phyloP scores from a whole-genome alignment of 306 rosid species.

The Datisca glomerata region DNA sequence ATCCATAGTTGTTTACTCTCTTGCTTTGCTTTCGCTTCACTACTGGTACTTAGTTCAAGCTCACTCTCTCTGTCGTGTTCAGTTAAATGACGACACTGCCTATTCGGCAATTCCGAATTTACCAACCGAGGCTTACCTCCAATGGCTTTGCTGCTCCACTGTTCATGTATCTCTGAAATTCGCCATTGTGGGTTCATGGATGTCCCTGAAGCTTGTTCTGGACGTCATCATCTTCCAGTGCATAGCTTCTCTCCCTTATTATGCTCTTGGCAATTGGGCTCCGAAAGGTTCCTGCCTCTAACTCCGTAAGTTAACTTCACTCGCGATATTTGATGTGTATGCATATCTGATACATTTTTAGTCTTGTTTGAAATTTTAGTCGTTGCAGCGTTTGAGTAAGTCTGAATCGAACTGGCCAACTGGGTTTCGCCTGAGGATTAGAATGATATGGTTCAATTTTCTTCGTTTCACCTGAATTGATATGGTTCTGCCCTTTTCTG shows the following conservation, averaged over 20 bases:
- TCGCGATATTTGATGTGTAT: background rate
- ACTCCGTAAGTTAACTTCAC: slow-evolving; percentile 31
- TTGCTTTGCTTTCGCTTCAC: background rate
- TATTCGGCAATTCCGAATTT: slow-evolving; percentile 6
- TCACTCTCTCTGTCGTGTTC: background rate
- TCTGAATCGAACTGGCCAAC: too few species aligned
- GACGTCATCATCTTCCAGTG: slow-evolving; percentile 18
- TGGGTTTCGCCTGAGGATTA: background rate
- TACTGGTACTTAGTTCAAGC: background rate
- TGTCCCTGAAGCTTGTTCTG: slow-evolving; percentile 32
- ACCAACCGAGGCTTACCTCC: slow-evolving; percentile 3
- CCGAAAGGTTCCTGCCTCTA: slow-evolving; percentile 30
- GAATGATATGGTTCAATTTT: background rate
- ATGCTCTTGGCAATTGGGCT: slow-evolving; percentile 19
- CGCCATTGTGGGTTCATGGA: slow-evolving; percentile 31
- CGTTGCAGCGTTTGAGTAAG: background rate
- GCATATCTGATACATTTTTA: background rate
- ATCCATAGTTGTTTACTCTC: background rate
- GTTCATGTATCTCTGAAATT: slow-evolving; percentile 17
- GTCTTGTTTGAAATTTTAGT: background rate
- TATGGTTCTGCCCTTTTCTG: background rate
- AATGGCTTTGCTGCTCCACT: slow-evolving; percentile 18
- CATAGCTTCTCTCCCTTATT: slow-evolving; percentile 14
- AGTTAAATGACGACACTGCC: slow-evolving; percentile 21
- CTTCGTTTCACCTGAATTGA: background rate